These are phyloP conservation scores for Coprinopsis marcescibilis DNA, from an alignment of 768 basidiomycete species.

Conservation along the genomic window DNA sequence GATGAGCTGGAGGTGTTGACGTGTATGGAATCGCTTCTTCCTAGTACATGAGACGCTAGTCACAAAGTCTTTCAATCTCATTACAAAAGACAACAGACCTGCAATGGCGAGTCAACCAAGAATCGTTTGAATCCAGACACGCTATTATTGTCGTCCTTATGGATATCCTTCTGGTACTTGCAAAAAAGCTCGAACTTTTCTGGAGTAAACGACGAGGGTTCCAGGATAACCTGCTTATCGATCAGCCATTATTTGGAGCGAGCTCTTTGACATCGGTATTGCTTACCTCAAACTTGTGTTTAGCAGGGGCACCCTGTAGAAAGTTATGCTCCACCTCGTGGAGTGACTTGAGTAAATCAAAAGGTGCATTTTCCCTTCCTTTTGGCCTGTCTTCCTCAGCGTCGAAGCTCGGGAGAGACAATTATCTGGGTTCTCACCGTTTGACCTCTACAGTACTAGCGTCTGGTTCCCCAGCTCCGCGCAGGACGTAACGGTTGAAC, in stretches of 20 bases:
- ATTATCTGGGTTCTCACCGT: slow-evolving; percentile 10
- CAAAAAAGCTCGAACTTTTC: slow-evolving; percentile 80
- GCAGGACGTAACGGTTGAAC: slow-evolving; percentile 66
- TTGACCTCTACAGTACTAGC: slow-evolving; percentile 22
- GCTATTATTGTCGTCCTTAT: slow-evolving; percentile 55
- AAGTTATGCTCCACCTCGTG: slow-evolving; percentile 49
- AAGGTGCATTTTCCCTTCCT: slow-evolving; percentile 19
- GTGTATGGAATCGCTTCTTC: slow-evolving; percentile 55
- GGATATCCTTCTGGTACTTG: slow-evolving; percentile 75
- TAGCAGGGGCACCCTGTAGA: slow-evolving; percentile 22
- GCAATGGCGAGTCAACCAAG: slow-evolving; percentile 72
- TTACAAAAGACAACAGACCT: slow-evolving; percentile 39
- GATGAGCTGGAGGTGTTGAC: slow-evolving; percentile 38
- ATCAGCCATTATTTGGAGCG: neutral
- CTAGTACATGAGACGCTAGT: slow-evolving; percentile 27
- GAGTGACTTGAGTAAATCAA: slow-evolving; percentile 44
- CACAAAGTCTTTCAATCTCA: neutral
- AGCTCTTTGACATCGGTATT: too few relatives aligned
- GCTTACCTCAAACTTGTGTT: slow-evolving; percentile 58
- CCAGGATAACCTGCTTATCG: slow-evolving; percentile 57
- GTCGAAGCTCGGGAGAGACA: neutral
- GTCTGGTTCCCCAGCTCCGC: slow-evolving; percentile 32
- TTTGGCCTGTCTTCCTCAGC: slow-evolving; percentile 10
- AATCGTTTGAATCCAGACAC: slow-evolving; percentile 61
- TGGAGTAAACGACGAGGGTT: slow-evolving; percentile 65